Evolutionary conservation across 2,329 filamentous ascomycete genomes (phyloP).

Genomic region (Hymenoscyphus repandus): DNA sequence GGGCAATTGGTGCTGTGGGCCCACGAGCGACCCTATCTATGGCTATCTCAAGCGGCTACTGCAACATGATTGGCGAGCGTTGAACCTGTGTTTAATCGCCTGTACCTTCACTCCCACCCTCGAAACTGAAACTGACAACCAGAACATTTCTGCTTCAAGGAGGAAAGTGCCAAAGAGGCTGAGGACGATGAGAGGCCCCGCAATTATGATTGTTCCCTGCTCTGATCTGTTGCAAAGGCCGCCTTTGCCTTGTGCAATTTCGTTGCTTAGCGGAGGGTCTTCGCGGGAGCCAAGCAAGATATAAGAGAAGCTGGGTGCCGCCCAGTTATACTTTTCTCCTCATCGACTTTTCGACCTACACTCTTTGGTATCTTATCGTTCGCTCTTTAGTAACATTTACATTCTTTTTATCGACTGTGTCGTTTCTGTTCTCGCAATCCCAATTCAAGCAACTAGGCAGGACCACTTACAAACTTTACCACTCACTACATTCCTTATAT

Average conservation of each 20-base stretch:
- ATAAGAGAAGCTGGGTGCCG: conserved; percentile 1
- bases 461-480: conserved; percentile 14
- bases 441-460: conserved; percentile 18
- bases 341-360: conserved; percentile 26
- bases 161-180: conserved; percentile 13
- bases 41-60: neutral
- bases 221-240: neutral
- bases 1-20: neutral
- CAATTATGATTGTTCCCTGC: neutral
- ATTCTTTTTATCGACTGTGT: conserved; percentile 26
- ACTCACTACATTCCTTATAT: conserved; percentile 2
- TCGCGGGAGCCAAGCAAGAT: conserved; percentile 6
- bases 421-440: conserved; percentile 18
- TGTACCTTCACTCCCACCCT: conserved; percentile 11
- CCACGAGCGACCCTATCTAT: neutral
- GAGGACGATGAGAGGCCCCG: neutral
- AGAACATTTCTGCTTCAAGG: conserved; percentile 6
- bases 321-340: conserved; percentile 8
- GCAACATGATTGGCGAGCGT: neutral
- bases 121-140: conserved; percentile 18
- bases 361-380: conserved; percentile 21
- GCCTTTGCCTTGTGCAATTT: neutral
- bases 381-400: conserved; percentile 19
- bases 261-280: conserved; percentile 3
- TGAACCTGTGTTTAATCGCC: conserved; percentile 2